Percentiles rank a stretch among this genome's conserved stretches.
These are phyloP conservation scores for Heterobasidion irregulare DNA, from an alignment of 1,284 basidiomycete genomes.

Conservation along the genomic window DNA sequence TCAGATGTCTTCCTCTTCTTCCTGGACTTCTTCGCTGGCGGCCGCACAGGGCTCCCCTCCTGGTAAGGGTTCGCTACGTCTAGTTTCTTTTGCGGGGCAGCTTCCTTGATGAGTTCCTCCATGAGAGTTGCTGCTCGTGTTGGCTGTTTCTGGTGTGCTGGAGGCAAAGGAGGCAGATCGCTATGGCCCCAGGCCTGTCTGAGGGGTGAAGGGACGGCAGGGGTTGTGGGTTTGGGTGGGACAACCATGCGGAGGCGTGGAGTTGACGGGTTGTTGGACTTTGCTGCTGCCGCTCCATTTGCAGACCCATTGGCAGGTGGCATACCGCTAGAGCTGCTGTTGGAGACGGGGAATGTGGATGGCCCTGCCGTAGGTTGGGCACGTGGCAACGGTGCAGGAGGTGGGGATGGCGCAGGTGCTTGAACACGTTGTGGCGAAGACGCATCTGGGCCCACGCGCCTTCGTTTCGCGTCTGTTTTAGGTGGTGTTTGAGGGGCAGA, in stretches of 20 bases:
- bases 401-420: constrained; percentile 7
- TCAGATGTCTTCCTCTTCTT: constrained; percentile 16
- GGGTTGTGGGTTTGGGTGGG: constrained; percentile 41
- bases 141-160: constrained; percentile 21
- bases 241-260: constrained; percentile 28
- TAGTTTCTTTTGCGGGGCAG: constrained; percentile 50
- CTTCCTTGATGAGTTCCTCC: constrained; percentile 59
- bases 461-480: constrained; percentile 46
- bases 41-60: constrained; percentile 48
- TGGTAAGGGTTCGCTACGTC: constrained; percentile 69
- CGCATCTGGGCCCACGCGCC: constrained; percentile 43
- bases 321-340: constrained; percentile 8
- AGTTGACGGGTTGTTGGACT: constrained; percentile 13
- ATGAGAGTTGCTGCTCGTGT: constrained; percentile 59
- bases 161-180: constrained; percentile 30
- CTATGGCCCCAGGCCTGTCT: constrained; percentile 53
- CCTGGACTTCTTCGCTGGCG: constrained; percentile 28
- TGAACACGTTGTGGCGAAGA: constrained; percentile 20
- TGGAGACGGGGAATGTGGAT: constrained; percentile 4
- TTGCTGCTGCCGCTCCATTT: constrained; percentile 21
- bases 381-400: constrained; percentile 6
- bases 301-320: constrained; percentile 12
- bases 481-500: constrained; percentile 26
- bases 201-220: constrained; percentile 58
- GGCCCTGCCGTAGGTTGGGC: constrained; percentile 7